Percentiles rank a stretch among this genome's conserved stretches.
These are phyloP conservation scores for Agaricus bisporus DNA, from an alignment of 768 basidiomycete genomes.

Conservation along the genomic window DNA sequence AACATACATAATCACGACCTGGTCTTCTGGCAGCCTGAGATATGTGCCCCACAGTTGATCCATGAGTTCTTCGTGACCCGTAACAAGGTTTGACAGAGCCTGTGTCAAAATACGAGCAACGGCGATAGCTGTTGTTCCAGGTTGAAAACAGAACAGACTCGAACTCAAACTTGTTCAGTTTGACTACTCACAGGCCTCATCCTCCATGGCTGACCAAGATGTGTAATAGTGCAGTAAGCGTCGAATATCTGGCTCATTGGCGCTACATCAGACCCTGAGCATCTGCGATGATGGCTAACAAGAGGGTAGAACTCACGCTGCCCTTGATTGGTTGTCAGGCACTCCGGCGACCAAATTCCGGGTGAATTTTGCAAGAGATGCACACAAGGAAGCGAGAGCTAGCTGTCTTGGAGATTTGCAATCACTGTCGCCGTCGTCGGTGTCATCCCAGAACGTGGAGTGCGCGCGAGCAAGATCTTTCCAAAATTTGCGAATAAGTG, in stretches of 20 bases:
- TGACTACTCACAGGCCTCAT: slow-evolving; percentile 41
- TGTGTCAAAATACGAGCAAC: slow-evolving; percentile 68
- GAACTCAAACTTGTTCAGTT: not conserved
- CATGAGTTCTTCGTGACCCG: slow-evolving; percentile 57
- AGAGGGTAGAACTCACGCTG: slow-evolving; percentile 51
- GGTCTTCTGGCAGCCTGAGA: slow-evolving; percentile 63
- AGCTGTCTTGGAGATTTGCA: slow-evolving; percentile 23
- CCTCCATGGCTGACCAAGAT: slow-evolving; percentile 66
- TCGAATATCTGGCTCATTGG: slow-evolving; percentile 67
- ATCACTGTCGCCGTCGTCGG: slow-evolving; percentile 29
- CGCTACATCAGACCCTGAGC: slow-evolving; percentile 31
- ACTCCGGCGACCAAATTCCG: slow-evolving; percentile 80
- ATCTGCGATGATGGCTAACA: slow-evolving; percentile 4
- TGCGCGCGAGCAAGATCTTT: slow-evolving; percentile 38
- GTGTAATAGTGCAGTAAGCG: slow-evolving; percentile 66
- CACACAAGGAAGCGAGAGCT: slow-evolving; percentile 33
- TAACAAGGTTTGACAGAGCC: slow-evolving; percentile 78
- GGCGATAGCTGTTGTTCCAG: slow-evolving; percentile 40
- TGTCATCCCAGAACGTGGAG: slow-evolving; percentile 47
- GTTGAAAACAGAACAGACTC: slow-evolving; percentile 11
- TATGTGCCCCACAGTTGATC: slow-evolving; percentile 59
- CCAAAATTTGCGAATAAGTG: slow-evolving; percentile 52
- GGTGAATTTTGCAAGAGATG: slow-evolving; percentile 68
- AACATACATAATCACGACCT: slow-evolving; percentile 67
- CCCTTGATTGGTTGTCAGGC: slow-evolving; percentile 60